phyloP scores from a whole-genome alignment of 2,329 filamentous ascomycete genomes.

The Aureobasidium lini region DNA sequence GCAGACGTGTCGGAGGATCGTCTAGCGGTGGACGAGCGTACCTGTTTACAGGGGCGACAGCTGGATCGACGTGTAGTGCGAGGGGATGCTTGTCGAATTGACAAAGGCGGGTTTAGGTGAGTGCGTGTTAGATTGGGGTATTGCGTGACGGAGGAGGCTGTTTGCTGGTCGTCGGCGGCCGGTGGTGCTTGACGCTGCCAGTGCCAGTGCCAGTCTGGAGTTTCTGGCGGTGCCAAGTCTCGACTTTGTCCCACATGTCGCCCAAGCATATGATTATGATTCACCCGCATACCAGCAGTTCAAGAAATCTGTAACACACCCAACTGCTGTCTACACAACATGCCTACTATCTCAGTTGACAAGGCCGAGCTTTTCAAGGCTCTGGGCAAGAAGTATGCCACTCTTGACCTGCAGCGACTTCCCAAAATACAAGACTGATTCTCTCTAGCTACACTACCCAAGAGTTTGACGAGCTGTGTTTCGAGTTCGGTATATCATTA shows the following conservation, averaged over 20 bases:
- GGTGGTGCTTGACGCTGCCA: neutral
- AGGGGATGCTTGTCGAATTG: neutral
- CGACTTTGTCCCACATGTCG: neutral
- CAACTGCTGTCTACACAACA: conserved; percentile 38
- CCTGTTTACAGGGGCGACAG: neutral
- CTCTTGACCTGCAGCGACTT: neutral
- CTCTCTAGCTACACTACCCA: conserved; percentile 62
- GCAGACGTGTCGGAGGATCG: conserved; percentile 4
- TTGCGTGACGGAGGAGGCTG: conserved; percentile 3
- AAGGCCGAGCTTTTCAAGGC: conserved; percentile 94
- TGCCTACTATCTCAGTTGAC: conserved; percentile 96
- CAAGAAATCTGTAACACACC: neutral
- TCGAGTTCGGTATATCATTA: conserved; percentile 67
- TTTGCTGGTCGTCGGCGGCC: neutral
- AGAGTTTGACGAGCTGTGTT: conserved; percentile 91
- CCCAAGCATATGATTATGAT: neutral
- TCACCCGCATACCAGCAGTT: conserved; percentile 4
- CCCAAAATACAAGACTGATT: conserved; percentile 36
- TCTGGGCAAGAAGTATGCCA: conserved; percentile 68
- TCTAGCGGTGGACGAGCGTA: neutral
- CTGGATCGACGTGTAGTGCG: neutral
- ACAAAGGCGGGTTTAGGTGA: neutral
- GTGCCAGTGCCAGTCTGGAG: neutral
- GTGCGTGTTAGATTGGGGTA: neutral
- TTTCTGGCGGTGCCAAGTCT: neutral